These are phyloP conservation scores for Orbilia brochopaga DNA, from an alignment of 2,329 filamentous ascomycete species.

Conservation along the genomic window DNA sequence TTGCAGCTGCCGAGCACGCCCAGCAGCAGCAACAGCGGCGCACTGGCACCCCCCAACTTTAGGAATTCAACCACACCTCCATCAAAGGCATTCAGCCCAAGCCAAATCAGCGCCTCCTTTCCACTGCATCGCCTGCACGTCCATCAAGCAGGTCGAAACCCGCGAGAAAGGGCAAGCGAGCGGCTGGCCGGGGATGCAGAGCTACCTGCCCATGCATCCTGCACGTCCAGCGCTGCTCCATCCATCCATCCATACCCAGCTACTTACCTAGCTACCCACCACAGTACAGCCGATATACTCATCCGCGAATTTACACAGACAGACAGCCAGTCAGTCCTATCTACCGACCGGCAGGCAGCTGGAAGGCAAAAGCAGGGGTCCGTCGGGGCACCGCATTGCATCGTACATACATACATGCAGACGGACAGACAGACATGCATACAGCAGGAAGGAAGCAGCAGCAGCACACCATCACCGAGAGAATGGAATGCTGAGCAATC, in stretches of 20 bases:
- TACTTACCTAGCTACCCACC: neutral
- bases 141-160: slow-evolving; percentile 8
- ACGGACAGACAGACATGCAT: slow-evolving; percentile 17
- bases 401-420: slow-evolving; percentile 18
- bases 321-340: neutral
- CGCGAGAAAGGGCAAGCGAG: slow-evolving; percentile 4
- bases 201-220: neutral
- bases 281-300: too few species aligned
- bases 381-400: slow-evolving; percentile 42
- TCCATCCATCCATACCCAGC: neutral
- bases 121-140: neutral
- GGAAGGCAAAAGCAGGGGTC: slow-evolving; percentile 13
- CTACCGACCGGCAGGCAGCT: neutral
- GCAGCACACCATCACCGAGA: neutral
- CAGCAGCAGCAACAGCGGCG: too few species aligned
- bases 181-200: slow-evolving; percentile 7
- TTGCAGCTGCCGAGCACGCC: too few species aligned
- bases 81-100: too few species aligned
- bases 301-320: too few species aligned
- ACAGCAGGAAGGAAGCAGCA: slow-evolving; percentile 20
- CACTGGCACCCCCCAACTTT: too few species aligned
- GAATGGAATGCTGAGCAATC: too few species aligned
- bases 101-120: slow-evolving; percentile 1
- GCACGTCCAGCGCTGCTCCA: neutral
- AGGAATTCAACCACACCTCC: too few species aligned